phyloP scores from a whole-genome alignment of 106 monocot species.

The Apostasia shenzhenica region DNA sequence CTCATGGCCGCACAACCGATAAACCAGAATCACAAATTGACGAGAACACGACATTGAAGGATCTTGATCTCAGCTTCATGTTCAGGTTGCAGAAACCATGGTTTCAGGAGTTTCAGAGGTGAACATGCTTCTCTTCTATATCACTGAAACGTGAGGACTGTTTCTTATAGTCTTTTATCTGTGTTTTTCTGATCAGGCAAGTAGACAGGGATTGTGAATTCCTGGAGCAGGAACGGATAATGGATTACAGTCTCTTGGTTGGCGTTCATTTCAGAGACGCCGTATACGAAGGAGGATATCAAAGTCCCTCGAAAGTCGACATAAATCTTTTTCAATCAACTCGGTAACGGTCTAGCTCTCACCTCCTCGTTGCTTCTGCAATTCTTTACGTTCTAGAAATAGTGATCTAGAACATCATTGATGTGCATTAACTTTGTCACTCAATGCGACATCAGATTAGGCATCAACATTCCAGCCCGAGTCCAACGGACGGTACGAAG shows the following conservation, averaged over 20 bases:
- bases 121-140: neutral
- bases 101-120: constrained; percentile 32
- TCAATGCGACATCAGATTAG: constrained; percentile 31
- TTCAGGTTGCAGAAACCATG: constrained; percentile 24
- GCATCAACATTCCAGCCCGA: constrained; percentile 61
- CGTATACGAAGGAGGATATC: neutral
- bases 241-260: constrained; percentile 24
- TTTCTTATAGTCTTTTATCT: neutral
- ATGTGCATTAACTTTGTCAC: too few relatives aligned
- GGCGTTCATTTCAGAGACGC: constrained; percentile 17
- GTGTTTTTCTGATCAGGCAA: constrained; percentile 8
- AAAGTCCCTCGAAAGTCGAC: neutral
- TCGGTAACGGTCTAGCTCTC: neutral
- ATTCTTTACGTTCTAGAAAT: too few relatives aligned
- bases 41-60: constrained; percentile 31
- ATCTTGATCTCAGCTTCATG: constrained; percentile 32
- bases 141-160: neutral
- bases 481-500: constrained; percentile 49
- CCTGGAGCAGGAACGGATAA: constrained; percentile 20
- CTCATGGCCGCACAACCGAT: constrained; percentile 30
- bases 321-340: neutral
- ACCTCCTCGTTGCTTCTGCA: neutral
- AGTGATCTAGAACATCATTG: too few relatives aligned
- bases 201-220: constrained; percentile 20
- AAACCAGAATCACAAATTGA: constrained; percentile 32